Evolutionary conservation across 768 basidiomycete genomes (phyloP).

Genomic region (Dacryopinax primogenitus): DNA sequence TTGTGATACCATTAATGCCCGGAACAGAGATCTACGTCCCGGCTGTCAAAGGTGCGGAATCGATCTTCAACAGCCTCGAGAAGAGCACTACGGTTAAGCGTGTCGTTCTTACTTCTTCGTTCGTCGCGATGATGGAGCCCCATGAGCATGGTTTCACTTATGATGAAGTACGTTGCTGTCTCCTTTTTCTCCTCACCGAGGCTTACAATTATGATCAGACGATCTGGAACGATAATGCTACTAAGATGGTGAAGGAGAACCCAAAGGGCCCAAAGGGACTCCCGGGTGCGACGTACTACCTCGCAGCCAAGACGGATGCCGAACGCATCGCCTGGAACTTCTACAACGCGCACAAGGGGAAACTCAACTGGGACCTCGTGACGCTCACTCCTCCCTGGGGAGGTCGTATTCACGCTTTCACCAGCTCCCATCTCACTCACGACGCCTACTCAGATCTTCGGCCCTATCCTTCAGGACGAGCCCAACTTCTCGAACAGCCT

Average conservation of each 20-base stretch:
- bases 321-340: slow-evolving; percentile 26
- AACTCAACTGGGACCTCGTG: slow-evolving; percentile 19
- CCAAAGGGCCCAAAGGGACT: slow-evolving; percentile 16
- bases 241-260: slow-evolving; percentile 22
- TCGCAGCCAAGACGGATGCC: slow-evolving; percentile 25
- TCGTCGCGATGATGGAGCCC: slow-evolving; percentile 12
- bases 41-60: slow-evolving; percentile 15
- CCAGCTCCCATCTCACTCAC: background rate
- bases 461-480: slow-evolving; percentile 30
- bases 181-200: background rate
- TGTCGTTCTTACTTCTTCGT: slow-evolving; percentile 20
- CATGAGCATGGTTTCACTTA: slow-evolving; percentile 11
- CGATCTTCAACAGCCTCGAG: background rate
- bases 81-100: slow-evolving; percentile 15
- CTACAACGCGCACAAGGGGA: slow-evolving; percentile 16
- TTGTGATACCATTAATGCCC: background rate
- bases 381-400: slow-evolving; percentile 23
- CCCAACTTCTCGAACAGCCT: slow-evolving; percentile 20
- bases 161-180: slow-evolving; percentile 25
- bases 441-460: slow-evolving; percentile 20
- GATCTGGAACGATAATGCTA: slow-evolving; percentile 27
- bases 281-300: slow-evolving; percentile 16
- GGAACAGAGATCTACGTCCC: slow-evolving; percentile 16
- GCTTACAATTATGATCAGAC: slow-evolving; percentile 14
- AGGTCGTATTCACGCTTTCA: background rate